A percentile compares a stretch with the other conserved stretches of the same genome.
These are phyloP conservation scores for Brachypodium distachyon DNA, from an alignment of 202 grass and related monocot species.

Conservation along the genomic window DNA sequence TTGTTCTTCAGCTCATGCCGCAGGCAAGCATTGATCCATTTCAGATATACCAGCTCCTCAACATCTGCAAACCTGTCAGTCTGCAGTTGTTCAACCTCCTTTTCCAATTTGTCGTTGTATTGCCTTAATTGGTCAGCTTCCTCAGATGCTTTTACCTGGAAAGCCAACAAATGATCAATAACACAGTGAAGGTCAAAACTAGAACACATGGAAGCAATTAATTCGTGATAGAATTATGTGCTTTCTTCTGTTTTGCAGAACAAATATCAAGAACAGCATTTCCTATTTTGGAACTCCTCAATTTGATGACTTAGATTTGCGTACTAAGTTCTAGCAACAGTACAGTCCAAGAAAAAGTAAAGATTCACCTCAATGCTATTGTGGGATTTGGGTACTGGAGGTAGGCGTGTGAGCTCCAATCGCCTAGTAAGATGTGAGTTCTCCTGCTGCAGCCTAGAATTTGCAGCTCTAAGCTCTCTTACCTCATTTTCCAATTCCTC, in stretches of 20 bases:
- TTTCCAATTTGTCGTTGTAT: slow-evolving; percentile 62
- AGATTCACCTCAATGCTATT: slow-evolving; percentile 52
- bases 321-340: slow-evolving; percentile 23
- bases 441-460: slow-evolving; percentile 58
- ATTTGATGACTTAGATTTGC: slow-evolving; percentile 22
- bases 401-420: slow-evolving; percentile 44
- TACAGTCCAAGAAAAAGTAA: slow-evolving; percentile 19
- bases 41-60: slow-evolving; percentile 94
- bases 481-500: slow-evolving; percentile 52
- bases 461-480: slow-evolving; percentile 41
- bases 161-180: slow-evolving; percentile 19
- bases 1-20: slow-evolving; percentile 86
- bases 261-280: slow-evolving; percentile 14
- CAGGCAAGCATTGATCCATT: slow-evolving; percentile 98
- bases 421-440: slow-evolving; percentile 49
- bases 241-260: slow-evolving; percentile 9
- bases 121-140: slow-evolving; percentile 49
- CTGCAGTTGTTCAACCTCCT: slow-evolving; percentile 72
- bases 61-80: slow-evolving; percentile 73
- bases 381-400: slow-evolving; percentile 36
- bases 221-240: slow-evolving; percentile 1
- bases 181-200: slow-evolving; percentile 4
- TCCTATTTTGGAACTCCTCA: not conserved
- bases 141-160: slow-evolving; percentile 63
- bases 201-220: not conserved